Evolutionary conservation across 106 monocot genomes (phyloP).

Genomic region (Phalaenopsis aphrodite): DNA sequence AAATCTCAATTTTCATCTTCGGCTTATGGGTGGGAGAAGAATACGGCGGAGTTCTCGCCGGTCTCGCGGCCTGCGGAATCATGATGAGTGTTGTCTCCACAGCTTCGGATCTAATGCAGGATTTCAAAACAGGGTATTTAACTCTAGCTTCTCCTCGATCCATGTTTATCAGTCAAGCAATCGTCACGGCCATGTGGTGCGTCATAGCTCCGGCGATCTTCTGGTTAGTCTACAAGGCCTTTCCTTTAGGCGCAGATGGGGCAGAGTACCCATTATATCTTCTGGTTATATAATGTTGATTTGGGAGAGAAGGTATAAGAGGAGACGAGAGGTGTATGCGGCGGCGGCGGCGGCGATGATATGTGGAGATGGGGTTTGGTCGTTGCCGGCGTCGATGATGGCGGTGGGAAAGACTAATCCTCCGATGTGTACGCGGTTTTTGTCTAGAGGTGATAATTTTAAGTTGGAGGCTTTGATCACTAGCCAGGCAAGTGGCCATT

Average conservation of each 20-base stretch:
- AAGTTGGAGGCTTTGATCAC: constrained; percentile 12
- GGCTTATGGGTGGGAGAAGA: constrained; percentile 39
- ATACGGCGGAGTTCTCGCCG: constrained; percentile 44
- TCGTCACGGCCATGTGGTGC: constrained; percentile 49
- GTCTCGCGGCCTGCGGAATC: constrained; percentile 53
- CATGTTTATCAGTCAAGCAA: constrained; percentile 60
- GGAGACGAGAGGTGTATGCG: constrained; percentile 21
- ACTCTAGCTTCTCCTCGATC: constrained; percentile 52
- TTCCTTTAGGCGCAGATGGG: constrained; percentile 15
- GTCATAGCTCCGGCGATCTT: constrained; percentile 41
- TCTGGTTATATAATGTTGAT: constrained; percentile 34
- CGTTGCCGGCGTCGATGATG: constrained; percentile 36
- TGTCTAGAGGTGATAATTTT: constrained; percentile 14
- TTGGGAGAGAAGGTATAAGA: constrained; percentile 31
- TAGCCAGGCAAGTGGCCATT: no score
- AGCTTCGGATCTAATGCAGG: constrained; percentile 54
- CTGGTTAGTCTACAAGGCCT: constrained; percentile 62
- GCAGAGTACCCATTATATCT: constrained; percentile 40
- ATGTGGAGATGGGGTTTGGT: constrained; percentile 57
- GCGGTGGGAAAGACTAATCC: constrained; percentile 47
- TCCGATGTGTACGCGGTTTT: constrained; percentile 58
- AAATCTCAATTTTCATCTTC: constrained; percentile 43
- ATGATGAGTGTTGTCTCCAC: constrained; percentile 63
- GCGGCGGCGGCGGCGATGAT: constrained; percentile 46
- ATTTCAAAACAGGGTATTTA: constrained; percentile 54